Base-by-base conservation (phyloP, 2,329 filamentous ascomycete species). In the Rhexocercosporidium sp. region DNA sequence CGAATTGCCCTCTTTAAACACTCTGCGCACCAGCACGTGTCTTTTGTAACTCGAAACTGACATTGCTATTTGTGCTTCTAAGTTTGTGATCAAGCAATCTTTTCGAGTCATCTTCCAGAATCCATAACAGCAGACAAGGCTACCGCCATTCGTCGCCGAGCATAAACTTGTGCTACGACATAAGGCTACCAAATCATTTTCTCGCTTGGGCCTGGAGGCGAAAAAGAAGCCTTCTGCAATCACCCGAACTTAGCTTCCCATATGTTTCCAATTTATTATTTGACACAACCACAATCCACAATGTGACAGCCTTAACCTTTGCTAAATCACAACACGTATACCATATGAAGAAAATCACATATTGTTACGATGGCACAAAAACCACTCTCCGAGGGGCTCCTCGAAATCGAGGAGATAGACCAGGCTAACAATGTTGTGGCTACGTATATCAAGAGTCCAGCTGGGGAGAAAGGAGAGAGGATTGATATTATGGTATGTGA, bases 351-450 rank as follows among this genome's bases (percentile, higher is more conserved):
- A 5, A 20, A 20, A 8, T 22, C 18, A 14, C 9, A 1, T 14
- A 47, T 20, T 11, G 2, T 14, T 20, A 29, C 44, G 1, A 64
- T 64, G 49, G 20, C 16, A 11, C 62, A 59, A 22, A 47, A 59
- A 39, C 62, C 14, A 16, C n/a, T 49, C 29, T 44, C 57, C 14
- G 37, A 61, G 1, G 12, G 47, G 0, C 29, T 25, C 3, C 44
- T 68, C 2, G 71, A 74, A 56, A 74, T 76, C 12, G 65, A 70
- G 41, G 76, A 77, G 59, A 64, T 69, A 27, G 75, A 78, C 51
- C 73, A 77, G 62, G 73, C 77, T 7, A 74, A 75, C 11, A 75
- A 77, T 54, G 51, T 77, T 14, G 69, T 77, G 12, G 75, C 76
- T 8, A 78, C 74, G 22, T 78, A 78, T 62, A 68, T 75, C 59